A percentile compares a stretch with the other conserved stretches of the same genome.
These are phyloP conservation scores for Peniophora sp. DNA, from an alignment of 1,284 basidiomycete genomes.

Conservation along the genomic window DNA sequence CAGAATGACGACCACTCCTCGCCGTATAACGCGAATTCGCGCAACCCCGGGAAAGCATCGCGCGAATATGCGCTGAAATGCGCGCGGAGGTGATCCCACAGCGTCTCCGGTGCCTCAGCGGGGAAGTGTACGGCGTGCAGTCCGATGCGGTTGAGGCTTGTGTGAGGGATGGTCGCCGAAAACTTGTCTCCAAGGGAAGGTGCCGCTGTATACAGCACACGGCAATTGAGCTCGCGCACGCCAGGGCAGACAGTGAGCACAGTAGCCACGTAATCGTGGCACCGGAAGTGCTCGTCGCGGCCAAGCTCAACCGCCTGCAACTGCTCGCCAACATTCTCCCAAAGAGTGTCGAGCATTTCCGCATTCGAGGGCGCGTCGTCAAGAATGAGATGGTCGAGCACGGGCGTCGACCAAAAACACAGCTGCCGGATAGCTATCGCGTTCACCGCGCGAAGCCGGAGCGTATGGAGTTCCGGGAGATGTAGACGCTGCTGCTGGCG, in stretches of 20 bases:
- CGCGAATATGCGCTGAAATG: slow-evolving; percentile 27
- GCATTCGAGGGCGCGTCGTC: slow-evolving; percentile 31
- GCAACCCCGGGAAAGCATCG: slow-evolving; percentile 8
- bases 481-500: slow-evolving; percentile 14
- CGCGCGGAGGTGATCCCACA: slow-evolving; percentile 33
- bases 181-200: slow-evolving; percentile 14
- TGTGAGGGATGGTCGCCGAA: slow-evolving; percentile 19
- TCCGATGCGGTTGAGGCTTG: slow-evolving; percentile 35
- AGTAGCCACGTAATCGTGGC: slow-evolving; percentile 34
- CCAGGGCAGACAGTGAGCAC: slow-evolving; percentile 39
- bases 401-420: slow-evolving; percentile 44
- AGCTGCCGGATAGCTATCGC: slow-evolving; percentile 43
- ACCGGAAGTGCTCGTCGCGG: slow-evolving; percentile 40
- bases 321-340: slow-evolving; percentile 42
- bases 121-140: slow-evolving; percentile 34
- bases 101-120: slow-evolving; percentile 15
- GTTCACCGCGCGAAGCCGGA: slow-evolving; percentile 43
- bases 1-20: not conserved
- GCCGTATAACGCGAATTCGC: slow-evolving; percentile 8
- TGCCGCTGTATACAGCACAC: slow-evolving; percentile 41
- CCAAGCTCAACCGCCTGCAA: slow-evolving; percentile 52
- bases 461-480: slow-evolving; percentile 37
- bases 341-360: slow-evolving; percentile 25
- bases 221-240: slow-evolving; percentile 48
- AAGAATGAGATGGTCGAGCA: slow-evolving; percentile 38